Base-by-base conservation (phyloP, 2,329 filamentous ascomycete species). In the Seiridium cupressi region DNA sequence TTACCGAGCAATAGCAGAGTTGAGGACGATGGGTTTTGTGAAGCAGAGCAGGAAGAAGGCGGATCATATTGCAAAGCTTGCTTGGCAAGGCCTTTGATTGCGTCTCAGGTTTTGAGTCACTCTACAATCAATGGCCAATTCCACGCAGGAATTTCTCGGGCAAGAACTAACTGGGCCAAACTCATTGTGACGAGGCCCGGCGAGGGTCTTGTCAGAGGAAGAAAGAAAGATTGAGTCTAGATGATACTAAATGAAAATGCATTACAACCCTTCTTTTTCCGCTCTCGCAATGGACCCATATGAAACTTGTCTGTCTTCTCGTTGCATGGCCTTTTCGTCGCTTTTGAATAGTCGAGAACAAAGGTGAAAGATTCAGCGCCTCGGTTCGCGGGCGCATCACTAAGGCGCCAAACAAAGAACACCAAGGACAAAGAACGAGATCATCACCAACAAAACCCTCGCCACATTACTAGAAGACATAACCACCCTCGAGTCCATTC, bases 41-140 rank as follows among this genome's bases (percentile, higher is more conserved):
- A 97, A 95, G 78, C 83, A 84, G 62, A 98, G 90, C 70, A 91
- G 89, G 76, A 97, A 93, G 81, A 97, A 96, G 81, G 86, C 88
- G 32, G 95, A 98, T 72, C 94, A 98, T 76, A 79, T 98, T 66
- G 89, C 92, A 44, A 98, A 97, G 79, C 81, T 93, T 56, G 71
- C 71, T 10, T 73, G 72, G 87, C 93, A 90, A 72, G 95, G 94
- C 67, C 78, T 95, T 62, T 85, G 73, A 70, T 59, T 35, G 38
- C 11, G 42, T 48, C 49, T 42, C 55, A n/a, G 60, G 54, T 46
- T 26, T 26, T 26, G 18, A 26, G 18, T 26, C 18, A 26, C 18
- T 26, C 18, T 60, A 58, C 46, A 58, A 55, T 34, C 44, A 60
- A 47, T 26, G 46, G 44, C 35, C 38, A 42, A 2, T 26, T 26